Percentiles rank a stretch among this genome's conserved stretches.
These are phyloP conservation scores for Stemphylium lycopersici DNA, from an alignment of 2,329 filamentous ascomycete genomes.

Conservation along the genomic window DNA sequence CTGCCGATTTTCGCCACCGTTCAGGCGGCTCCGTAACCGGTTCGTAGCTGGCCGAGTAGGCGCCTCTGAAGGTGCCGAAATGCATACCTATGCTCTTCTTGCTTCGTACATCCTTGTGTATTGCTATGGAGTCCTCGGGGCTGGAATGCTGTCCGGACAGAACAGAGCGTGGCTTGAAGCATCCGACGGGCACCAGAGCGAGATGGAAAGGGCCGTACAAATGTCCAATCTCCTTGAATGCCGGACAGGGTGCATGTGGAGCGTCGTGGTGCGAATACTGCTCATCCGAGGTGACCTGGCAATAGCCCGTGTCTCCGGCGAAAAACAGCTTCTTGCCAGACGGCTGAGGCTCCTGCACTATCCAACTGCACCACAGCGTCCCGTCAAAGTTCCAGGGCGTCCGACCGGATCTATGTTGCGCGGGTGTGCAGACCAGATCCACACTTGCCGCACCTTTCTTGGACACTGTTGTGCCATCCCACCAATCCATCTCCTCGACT, in stretches of 20 bases:
- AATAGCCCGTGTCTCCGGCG: constrained; percentile 59
- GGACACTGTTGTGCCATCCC: constrained; percentile 51
- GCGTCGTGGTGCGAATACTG: constrained; percentile 41
- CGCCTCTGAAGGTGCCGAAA: constrained; percentile 57
- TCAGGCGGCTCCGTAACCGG: constrained; percentile 56
- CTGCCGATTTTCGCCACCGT: constrained; percentile 53
- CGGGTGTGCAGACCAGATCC: constrained; percentile 54
- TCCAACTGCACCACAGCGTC: constrained; percentile 58
- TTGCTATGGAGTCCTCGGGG: constrained; percentile 56
- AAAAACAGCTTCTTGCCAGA: constrained; percentile 53
- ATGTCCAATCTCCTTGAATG: constrained; percentile 56
- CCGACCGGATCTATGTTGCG: constrained; percentile 56
- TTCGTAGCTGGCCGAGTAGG: constrained; percentile 54
- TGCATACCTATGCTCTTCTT: constrained; percentile 60
- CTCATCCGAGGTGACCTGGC: constrained; percentile 39
- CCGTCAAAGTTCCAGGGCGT: constrained; percentile 48
- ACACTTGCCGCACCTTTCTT: constrained; percentile 46
- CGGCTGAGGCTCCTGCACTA: constrained; percentile 40
- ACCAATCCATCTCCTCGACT: constrained; percentile 59
- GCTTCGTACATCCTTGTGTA: constrained; percentile 56
- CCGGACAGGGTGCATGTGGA: constrained; percentile 53
- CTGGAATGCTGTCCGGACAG: constrained; percentile 55
- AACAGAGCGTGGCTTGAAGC: constrained; percentile 54
- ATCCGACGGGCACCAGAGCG: constrained; percentile 56
- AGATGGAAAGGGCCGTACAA: constrained; percentile 58